phyloP scores from a whole-genome alignment of 1,139 yeast species.

The Taphrina sp. region DNA sequence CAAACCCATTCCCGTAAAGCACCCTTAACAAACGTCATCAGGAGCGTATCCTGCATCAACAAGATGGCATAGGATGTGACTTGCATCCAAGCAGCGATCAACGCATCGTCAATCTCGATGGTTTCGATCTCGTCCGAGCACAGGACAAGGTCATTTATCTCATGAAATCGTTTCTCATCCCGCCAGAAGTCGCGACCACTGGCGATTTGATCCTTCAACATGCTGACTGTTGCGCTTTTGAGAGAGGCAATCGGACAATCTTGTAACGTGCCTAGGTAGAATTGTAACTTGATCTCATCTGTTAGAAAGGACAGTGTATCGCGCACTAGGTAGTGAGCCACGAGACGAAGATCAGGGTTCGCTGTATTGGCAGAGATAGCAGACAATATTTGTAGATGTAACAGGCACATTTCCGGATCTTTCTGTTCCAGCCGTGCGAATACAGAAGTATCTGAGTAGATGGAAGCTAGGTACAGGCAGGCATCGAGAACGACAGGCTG shows the following conservation, averaged over 20 bases:
- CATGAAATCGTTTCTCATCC: neutral
- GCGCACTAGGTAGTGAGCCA: constrained; percentile 7
- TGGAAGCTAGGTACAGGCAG: neutral
- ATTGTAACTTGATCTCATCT: neutral
- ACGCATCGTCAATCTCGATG: neutral
- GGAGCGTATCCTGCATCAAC: neutral
- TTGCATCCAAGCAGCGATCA: neutral
- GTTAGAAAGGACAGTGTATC: neutral
- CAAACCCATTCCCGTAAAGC: too few relatives aligned
- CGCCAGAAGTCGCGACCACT: constrained; percentile 2
- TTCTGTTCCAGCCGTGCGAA: too few relatives aligned
- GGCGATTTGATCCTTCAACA: constrained; percentile 16
- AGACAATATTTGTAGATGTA: constrained; percentile 1
- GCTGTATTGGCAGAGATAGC: constrained; percentile 1
- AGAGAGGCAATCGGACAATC: constrained; percentile 9
- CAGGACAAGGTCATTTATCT: neutral
- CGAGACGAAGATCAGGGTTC: neutral
- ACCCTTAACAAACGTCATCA: too few relatives aligned
- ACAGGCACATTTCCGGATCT: neutral
- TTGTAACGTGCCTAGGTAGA: constrained; percentile 2
- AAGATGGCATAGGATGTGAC: neutral
- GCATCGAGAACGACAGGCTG: neutral
- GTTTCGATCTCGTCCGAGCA: neutral
- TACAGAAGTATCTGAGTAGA: too few relatives aligned
- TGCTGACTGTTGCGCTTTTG: neutral